Evolutionary conservation across 768 basidiomycete genomes (phyloP), one percentile per base, ranked within the genome.

Genomic region (Lepiota venenata): DNA sequence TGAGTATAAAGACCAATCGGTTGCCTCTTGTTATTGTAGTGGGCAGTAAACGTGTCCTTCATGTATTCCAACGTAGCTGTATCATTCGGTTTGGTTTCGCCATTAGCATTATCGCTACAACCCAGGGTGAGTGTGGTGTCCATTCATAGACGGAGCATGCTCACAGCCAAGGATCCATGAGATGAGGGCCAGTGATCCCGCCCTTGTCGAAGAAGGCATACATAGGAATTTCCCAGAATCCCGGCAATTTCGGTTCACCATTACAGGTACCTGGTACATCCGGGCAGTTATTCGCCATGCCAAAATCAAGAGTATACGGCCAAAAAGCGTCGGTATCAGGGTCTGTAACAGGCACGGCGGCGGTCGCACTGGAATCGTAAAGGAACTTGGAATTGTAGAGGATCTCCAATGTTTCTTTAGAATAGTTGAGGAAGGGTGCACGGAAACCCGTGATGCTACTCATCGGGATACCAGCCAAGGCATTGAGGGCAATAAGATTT

Each of bases 201-300:
- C 70, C 66, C 9, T 77, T 55, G 64, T 88, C 88, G 58, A 91
- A 90, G 67, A 82, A 79, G 0, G 84, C 84, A 65, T 89, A 89
- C 88, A 91, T 90, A 1, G 90, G 90, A 50, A 90, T 76, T 68
- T 91, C 88, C 90, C 90, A 92, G 63, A 92, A 78, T 4, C 90
- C 89, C 18, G 87, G 85, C 2, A 91, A 70, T 58, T 80, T 78
- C 5, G 86, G 85, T 68, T 85, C 65, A 41, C 90, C 89, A 61
- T 83, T 77, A 69, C 90, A 91, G 2, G 78, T 68, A 22, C 74
- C 78, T 0, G 65, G 61, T 3, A 83, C 76, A 7, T 69, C 65
- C 53, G 88, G 65, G 60, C 90, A 92, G 63, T 91, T 78, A 64
- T 92, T 92, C 18, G 88, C 85, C 71, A 92, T 73, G 16, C 90